These are phyloP conservation scores for Morella rubra DNA, from an alignment of 306 rosid genomes.

Conservation along the genomic window DNA sequence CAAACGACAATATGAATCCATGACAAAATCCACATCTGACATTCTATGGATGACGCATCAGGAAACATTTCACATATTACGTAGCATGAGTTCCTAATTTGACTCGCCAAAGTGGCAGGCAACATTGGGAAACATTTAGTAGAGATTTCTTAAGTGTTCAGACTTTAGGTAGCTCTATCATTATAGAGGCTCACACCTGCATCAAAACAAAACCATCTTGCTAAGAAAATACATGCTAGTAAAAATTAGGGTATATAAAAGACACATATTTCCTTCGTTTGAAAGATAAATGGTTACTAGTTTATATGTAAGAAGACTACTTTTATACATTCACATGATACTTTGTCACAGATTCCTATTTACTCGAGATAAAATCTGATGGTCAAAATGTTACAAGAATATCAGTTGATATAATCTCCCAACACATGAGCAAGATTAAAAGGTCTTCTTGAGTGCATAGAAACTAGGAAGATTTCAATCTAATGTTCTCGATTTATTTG, in stretches of 20 bases:
- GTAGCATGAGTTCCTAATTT: not conserved
- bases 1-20: not conserved
- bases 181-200: not conserved
- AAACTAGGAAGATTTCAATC: not conserved
- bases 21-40: not conserved
- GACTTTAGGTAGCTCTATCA: not conserved
- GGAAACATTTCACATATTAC: not conserved
- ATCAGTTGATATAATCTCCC: no score
- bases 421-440: no score
- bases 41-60: not conserved
- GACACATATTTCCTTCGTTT: no score
- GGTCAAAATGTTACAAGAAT: no score
- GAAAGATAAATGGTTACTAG: no score
- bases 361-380: no score
- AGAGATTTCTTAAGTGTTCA: not conserved
- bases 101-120: not conserved
- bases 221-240: no score
- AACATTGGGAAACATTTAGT: not conserved
- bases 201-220: not conserved
- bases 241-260: no score
- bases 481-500: not conserved
- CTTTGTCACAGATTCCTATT: no score
- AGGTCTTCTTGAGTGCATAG: no score
- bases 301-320: no score
- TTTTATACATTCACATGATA: no score